phyloP scores from a whole-genome alignment of 768 basidiomycete genomes.

The Rossbeevera mucosa region DNA sequence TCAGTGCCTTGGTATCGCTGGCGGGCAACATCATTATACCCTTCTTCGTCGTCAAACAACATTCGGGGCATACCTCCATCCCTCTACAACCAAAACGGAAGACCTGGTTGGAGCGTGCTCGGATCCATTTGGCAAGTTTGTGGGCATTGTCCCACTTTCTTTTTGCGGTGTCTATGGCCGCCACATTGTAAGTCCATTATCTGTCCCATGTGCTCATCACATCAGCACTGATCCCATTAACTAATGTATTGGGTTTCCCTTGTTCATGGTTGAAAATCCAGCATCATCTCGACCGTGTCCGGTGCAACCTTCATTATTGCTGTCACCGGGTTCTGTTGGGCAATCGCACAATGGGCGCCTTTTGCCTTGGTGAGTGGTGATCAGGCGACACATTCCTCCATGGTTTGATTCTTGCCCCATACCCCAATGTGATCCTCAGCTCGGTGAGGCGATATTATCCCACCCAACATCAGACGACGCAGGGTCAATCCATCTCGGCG shows the following conservation, averaged over 20 bases:
- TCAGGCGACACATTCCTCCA: neutral
- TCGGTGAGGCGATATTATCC: conserved; percentile 81
- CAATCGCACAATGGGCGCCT: conserved; percentile 88
- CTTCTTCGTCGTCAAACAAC: conserved; percentile 42
- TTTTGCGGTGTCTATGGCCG: conserved; percentile 74
- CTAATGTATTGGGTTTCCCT: conserved; percentile 10
- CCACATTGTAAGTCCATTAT: conserved; percentile 66
- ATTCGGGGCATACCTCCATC: conserved; percentile 7
- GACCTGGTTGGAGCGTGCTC: conserved; percentile 39
- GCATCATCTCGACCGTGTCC: conserved; percentile 63
- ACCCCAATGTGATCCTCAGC: conserved; percentile 37
- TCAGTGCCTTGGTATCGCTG: conserved; percentile 66
- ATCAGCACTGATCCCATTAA: conserved; percentile 11
- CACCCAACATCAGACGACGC: conserved; percentile 41
- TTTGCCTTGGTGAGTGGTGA: conserved; percentile 67
- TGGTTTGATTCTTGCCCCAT: conserved; percentile 14
- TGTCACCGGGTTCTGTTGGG: conserved; percentile 88
- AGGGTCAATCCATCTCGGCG: conserved; percentile 36
- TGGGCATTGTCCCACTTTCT: conserved; percentile 78
- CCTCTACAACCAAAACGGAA: conserved; percentile 16
- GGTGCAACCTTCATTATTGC: conserved; percentile 75
- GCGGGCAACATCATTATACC: conserved; percentile 67
- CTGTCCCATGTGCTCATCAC: conserved; percentile 2
- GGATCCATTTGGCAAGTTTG: conserved; percentile 60
- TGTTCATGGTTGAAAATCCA: conserved; percentile 29